Evolutionary conservation across 1,139 yeast species (phyloP).

Genomic region (Pichia terricola): DNA sequence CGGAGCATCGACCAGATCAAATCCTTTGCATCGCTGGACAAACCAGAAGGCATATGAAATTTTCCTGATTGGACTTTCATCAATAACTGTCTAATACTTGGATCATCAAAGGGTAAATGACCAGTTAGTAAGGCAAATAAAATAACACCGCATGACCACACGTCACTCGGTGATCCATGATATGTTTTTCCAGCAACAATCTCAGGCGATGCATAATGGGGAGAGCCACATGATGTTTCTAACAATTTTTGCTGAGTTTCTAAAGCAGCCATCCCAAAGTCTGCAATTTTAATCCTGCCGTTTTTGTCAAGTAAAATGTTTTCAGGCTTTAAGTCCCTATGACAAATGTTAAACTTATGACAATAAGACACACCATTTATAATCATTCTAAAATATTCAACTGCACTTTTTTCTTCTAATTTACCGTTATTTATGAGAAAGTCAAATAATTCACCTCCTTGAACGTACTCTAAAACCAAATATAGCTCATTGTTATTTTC

Average conservation of each 20-base stretch:
- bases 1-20: slow-evolving; percentile 63
- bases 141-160: slow-evolving; percentile 82
- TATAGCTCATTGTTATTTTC: slow-evolving; percentile 70
- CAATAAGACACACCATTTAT: slow-evolving; percentile 74
- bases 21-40: slow-evolving; percentile 61
- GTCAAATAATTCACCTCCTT: slow-evolving; percentile 77
- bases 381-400: slow-evolving; percentile 66
- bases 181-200: slow-evolving; percentile 69
- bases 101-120: slow-evolving; percentile 75
- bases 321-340: slow-evolving; percentile 76
- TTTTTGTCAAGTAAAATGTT: slow-evolving; percentile 59
- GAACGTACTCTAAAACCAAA: slow-evolving; percentile 68
- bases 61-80: slow-evolving; percentile 69
- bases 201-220: slow-evolving; percentile 85
- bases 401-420: slow-evolving; percentile 64
- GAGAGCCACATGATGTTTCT: slow-evolving; percentile 79
- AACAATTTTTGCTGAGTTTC: slow-evolving; percentile 62
- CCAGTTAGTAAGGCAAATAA: slow-evolving; percentile 71
- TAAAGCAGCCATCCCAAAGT: slow-evolving; percentile 82
- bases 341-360: slow-evolving; percentile 73
- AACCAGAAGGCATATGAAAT: slow-evolving; percentile 61
- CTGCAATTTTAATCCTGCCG: slow-evolving; percentile 67
- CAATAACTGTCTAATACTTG: slow-evolving; percentile 58
- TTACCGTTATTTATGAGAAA: slow-evolving; percentile 73
- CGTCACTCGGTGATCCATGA: slow-evolving; percentile 77